Percentiles rank a stretch among this genome's conserved stretches.
These are phyloP conservation scores for Neurospora sp. DNA, from an alignment of 495 filamentous ascomycete genomes.

Conservation along the genomic window DNA sequence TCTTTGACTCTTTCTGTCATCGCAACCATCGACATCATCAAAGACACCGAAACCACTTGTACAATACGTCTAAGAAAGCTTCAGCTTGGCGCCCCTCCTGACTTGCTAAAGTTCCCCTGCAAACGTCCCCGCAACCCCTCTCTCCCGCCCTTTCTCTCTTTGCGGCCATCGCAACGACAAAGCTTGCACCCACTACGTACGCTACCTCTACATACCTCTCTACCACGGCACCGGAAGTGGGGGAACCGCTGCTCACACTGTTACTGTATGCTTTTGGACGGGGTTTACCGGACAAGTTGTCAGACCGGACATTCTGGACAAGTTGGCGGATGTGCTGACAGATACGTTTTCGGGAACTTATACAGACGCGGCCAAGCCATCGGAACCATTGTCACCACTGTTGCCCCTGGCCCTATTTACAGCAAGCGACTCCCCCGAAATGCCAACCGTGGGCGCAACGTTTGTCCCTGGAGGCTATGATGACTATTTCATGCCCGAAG, in stretches of 20 bases:
- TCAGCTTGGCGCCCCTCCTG: neutral
- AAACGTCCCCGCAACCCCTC: neutral
- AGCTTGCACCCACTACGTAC: neutral
- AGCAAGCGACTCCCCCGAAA: conserved; percentile 34
- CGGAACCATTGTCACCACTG: neutral
- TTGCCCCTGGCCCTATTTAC: conserved; percentile 2
- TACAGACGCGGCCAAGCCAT: conserved; percentile 30
- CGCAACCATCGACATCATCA: neutral
- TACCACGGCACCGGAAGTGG: neutral
- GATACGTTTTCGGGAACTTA: conserved; percentile 14
- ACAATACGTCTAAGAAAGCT: neutral
- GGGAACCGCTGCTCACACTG: neutral
- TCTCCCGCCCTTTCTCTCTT: neutral
- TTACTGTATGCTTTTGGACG: neutral
- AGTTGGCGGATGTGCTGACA: conserved; percentile 25
- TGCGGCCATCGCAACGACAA: neutral
- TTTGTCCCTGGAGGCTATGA: conserved; percentile 85
- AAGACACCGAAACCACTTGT: neutral
- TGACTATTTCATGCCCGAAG: conserved; percentile 71
- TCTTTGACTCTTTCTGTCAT: neutral
- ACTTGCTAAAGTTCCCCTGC: neutral
- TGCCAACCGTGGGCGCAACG: conserved; percentile 61
- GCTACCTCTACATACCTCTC: neutral
- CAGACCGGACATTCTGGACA: neutral
- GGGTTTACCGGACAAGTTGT: neutral